Evolutionary conservation across 2,329 filamentous ascomycete genomes (phyloP).

Genomic region (Ceratocystis eucalypticola): DNA sequence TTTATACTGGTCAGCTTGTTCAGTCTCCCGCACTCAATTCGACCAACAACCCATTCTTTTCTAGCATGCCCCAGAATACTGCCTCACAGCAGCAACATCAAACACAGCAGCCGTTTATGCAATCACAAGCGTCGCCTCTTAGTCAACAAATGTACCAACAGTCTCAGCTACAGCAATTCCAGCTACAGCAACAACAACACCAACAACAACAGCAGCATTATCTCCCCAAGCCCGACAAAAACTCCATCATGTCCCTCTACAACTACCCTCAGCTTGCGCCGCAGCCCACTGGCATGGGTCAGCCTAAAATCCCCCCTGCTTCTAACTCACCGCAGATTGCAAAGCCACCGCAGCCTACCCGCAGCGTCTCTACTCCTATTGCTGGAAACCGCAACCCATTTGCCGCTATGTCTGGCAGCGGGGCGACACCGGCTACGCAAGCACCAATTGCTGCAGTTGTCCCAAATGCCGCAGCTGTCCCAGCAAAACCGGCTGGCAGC

Average conservation of each 20-base stretch:
- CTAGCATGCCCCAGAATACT: constrained; percentile 22
- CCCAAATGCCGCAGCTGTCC: constrained; percentile 29
- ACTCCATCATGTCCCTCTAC: constrained; percentile 64
- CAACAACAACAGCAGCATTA: constrained; percentile 26
- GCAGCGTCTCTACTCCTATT: constrained; percentile 27
- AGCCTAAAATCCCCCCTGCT: constrained; percentile 2
- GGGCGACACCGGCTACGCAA: constrained; percentile 24
- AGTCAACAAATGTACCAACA: constrained; percentile 22
- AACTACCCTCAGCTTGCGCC: constrained; percentile 35
- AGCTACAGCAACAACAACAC: constrained; percentile 24
- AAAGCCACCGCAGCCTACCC: constrained; percentile 22
- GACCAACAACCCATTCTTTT: constrained; percentile 29
- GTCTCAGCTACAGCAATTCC: constrained; percentile 22
- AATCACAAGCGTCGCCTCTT: constrained; percentile 5
- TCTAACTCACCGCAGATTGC: constrained; percentile 22
- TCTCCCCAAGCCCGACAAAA: constrained; percentile 46
- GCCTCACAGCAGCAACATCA: constrained; percentile 24
- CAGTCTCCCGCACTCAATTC: constrained; percentile 11
- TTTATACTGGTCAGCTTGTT: constrained; percentile 24
- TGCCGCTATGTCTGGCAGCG: constrained; percentile 22
- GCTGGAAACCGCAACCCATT: constrained; percentile 46
- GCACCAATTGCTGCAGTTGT: constrained; percentile 20
- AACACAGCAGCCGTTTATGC: constrained; percentile 13
- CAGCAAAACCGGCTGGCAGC: constrained; percentile 30
- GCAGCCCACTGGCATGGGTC: constrained; percentile 17